A percentile compares a stretch with the other conserved stretches of the same genome.
Conservation (phyloP, 2,329 filamentous ascomycete species). For the Trichoderma polysporum region DNA sequence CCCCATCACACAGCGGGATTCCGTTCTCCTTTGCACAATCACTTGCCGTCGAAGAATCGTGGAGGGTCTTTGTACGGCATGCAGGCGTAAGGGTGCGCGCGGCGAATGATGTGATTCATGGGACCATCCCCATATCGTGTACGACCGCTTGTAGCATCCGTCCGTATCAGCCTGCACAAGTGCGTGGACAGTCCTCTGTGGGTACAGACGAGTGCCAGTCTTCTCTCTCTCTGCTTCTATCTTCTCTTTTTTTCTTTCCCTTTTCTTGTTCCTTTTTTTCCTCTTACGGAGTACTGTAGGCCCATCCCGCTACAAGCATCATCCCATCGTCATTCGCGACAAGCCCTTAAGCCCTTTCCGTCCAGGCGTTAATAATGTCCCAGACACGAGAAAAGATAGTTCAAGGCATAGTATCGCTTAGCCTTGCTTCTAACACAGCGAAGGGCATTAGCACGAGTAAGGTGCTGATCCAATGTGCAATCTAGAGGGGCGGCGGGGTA, state of each 20-base stretch:
- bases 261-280: not conserved
- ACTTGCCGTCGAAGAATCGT: not conserved
- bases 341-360: not conserved
- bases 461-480: slow-evolving; percentile 19
- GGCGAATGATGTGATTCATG: not conserved
- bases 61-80: not conserved
- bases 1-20: not conserved
- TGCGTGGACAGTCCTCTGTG: too few relatives aligned
- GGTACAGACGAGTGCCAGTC: too few relatives aligned
- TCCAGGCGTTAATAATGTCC: not conserved
- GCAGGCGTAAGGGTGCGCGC: slow-evolving; percentile 5
- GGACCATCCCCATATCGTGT: slow-evolving; percentile 1
- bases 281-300: too few relatives aligned
- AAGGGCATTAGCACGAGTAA: slow-evolving; percentile 11
- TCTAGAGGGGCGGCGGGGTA: slow-evolving; percentile 20
- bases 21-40: not conserved
- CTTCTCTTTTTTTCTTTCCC: not conserved
- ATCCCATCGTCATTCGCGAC: not conserved
- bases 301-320: not conserved
- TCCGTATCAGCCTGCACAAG: too few relatives aligned
- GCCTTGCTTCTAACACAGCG: slow-evolving; percentile 10
- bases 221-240: too few relatives aligned
- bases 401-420: not conserved
- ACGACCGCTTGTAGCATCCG: not conserved
- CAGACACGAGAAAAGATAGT: slow-evolving; percentile 15